Conservation (phyloP, 2,329 filamentous ascomycete genomes). For the Beauveria sp. region DNA sequence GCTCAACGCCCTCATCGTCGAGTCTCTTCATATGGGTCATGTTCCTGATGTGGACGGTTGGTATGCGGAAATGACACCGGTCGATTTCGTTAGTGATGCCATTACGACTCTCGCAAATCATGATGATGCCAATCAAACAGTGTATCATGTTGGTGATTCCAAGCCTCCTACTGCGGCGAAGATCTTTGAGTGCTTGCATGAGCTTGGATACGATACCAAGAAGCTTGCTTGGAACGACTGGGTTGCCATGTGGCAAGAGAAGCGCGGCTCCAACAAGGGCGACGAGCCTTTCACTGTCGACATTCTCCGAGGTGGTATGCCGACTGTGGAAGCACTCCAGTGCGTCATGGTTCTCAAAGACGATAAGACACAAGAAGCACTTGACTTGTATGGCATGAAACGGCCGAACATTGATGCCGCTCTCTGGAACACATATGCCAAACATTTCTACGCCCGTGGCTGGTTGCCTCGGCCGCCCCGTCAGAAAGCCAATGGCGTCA, state of each 20-base stretch:
- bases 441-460: constrained; percentile 72
- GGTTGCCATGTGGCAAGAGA: constrained; percentile 66
- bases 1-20: constrained; percentile 66
- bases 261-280: constrained; percentile 56
- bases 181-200: constrained; percentile 56
- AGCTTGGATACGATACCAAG: constrained; percentile 64
- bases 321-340: constrained; percentile 61
- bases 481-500: constrained; percentile 29
- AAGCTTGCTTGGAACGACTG: constrained; percentile 64
- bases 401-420: constrained; percentile 62
- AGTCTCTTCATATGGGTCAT: constrained; percentile 65
- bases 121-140: constrained; percentile 49
- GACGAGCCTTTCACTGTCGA: constrained; percentile 71
- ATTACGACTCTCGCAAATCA: constrained; percentile 64
- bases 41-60: constrained; percentile 65
- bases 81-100: constrained; percentile 70
- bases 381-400: constrained; percentile 43
- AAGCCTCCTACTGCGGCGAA: constrained; percentile 57
- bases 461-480: constrained; percentile 62
- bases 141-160: constrained; percentile 71
- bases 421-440: constrained; percentile 69
- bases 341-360: constrained; percentile 70
- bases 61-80: constrained; percentile 78
- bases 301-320: constrained; percentile 75
- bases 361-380: constrained; percentile 55